Base-by-base conservation (phyloP, 116 monocot species). In the Posidonia oceanica region DNA sequence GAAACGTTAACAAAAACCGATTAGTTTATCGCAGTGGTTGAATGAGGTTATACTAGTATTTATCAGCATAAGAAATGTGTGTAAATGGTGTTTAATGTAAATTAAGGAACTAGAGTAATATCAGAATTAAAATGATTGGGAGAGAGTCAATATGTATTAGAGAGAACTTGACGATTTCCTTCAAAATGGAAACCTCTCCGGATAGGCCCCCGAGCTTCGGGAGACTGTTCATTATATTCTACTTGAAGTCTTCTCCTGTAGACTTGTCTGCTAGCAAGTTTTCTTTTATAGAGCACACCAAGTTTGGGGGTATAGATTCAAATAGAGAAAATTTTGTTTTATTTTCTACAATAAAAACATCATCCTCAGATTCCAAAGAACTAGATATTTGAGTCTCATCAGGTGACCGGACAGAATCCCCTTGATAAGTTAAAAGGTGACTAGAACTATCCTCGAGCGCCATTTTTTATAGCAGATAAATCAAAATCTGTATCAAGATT, bases 201-300 rank as follows among this genome's bases (percentile, higher is more conserved):
- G 86, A 86, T 64, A 96, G 70, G 36, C 96, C 87, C 73, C 96
- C 91, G 62, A 89, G 70, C 75, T 22, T 88, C 66, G 83, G 76
- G 64, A 70, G 22, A 71, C 61, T 62, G 55, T 23, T 22, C 20
- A 39, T 54, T 56, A 68, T 66, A 56, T 59, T 74, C 10, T 54
- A 63, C 56, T 23, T 51, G 22, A 68, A 51, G 29, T 68, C 59
- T 52, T 68, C 64, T 57, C 4, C 23, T 17, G 17, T 29, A 5
- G 20, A 17, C 64, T 74, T 52, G 17, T 67, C 69, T 67, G 42
- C 36, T 16, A 41, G 13, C 10, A 70, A 18, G 3, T 66, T 63
- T 57, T 15, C 40, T 69, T 72, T 68, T 20, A 20, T 15, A 10
- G 58, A 18, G 18, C 3, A 48, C 5, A 11, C 15, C 16, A 54